Evolutionary conservation across 1,284 basidiomycete species (phyloP).

Genomic region (Trametes polyzona): DNA sequence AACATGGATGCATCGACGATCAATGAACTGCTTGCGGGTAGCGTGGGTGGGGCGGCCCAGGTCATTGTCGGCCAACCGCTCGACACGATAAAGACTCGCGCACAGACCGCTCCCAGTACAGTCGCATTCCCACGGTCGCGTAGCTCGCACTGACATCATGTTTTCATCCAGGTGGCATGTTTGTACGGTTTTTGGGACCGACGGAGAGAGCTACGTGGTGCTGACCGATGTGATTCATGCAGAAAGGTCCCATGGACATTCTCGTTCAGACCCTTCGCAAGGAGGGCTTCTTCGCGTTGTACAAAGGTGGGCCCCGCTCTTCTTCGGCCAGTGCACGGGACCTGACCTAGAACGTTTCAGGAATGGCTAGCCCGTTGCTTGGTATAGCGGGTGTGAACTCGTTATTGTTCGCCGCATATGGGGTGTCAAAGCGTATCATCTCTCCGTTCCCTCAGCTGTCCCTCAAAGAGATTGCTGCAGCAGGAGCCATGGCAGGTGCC

Average conservation of each 20-base stretch:
- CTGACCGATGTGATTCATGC: slow-evolving; percentile 16
- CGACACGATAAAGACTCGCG: slow-evolving; percentile 86
- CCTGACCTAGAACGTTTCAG: no score
- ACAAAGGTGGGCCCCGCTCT: slow-evolving; percentile 65
- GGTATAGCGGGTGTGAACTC: slow-evolving; percentile 98
- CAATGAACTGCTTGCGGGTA: slow-evolving; percentile 79
- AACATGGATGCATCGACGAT: slow-evolving; percentile 49
- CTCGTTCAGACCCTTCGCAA: slow-evolving; percentile 79
- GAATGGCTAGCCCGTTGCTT: slow-evolving; percentile 89
- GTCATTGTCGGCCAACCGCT: slow-evolving; percentile 88
- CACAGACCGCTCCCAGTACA: slow-evolving; percentile 77
- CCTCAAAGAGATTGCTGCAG: slow-evolving; percentile 78
- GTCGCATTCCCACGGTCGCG: slow-evolving; percentile 18
- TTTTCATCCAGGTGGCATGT: slow-evolving; percentile 66
- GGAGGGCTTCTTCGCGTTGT: slow-evolving; percentile 89
- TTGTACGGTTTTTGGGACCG: slow-evolving; percentile 72
- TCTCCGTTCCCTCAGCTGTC: slow-evolving; percentile 87
- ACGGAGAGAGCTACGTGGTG: no score
- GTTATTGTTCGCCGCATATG: slow-evolving; percentile 91
- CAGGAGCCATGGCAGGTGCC: slow-evolving; percentile 91
- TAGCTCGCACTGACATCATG: slow-evolving; percentile 2
- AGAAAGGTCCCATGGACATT: slow-evolving; percentile 95
- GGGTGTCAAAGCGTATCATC: slow-evolving; percentile 78
- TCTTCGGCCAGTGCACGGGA: no score
- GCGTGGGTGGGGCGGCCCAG: slow-evolving; percentile 77